These are phyloP conservation scores for Trametopsis cervina DNA, from an alignment of 768 basidiomycete genomes.

Conservation along the genomic window DNA sequence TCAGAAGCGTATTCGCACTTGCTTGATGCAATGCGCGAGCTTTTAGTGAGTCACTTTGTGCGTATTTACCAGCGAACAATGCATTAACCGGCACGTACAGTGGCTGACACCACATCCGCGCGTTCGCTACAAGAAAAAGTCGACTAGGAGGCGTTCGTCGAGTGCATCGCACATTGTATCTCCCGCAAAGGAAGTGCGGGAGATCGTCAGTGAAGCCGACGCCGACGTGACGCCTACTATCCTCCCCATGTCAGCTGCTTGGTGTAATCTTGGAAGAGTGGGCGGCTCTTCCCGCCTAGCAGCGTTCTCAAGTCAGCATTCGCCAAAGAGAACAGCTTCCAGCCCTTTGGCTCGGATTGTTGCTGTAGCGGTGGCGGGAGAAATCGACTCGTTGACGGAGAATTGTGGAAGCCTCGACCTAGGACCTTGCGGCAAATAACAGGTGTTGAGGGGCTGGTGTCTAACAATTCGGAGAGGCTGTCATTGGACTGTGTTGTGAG, in stretches of 20 bases:
- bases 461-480: too few species aligned
- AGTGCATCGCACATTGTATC: background rate
- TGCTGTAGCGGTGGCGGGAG: background rate
- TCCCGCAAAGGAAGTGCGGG: background rate
- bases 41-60: conserved; percentile 2
- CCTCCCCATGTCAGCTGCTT: conserved; percentile 3
- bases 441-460: too few species aligned
- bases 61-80: conserved; percentile 3
- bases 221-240: background rate
- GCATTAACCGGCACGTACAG: background rate
- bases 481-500: too few species aligned
- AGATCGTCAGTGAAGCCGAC: background rate
- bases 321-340: background rate
- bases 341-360: conserved; percentile 4
- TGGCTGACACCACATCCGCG: background rate
- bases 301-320: background rate
- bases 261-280: background rate
- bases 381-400: too few species aligned
- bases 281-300: background rate
- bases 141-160: background rate
- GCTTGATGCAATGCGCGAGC: conserved; percentile 4
- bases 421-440: too few species aligned
- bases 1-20: conserved; percentile 2
- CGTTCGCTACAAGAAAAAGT: background rate
- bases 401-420: too few species aligned